These are phyloP conservation scores for Aspergillus ochraceoroseus DNA, from an alignment of 2,329 filamentous ascomycete species.

Conservation along the genomic window DNA sequence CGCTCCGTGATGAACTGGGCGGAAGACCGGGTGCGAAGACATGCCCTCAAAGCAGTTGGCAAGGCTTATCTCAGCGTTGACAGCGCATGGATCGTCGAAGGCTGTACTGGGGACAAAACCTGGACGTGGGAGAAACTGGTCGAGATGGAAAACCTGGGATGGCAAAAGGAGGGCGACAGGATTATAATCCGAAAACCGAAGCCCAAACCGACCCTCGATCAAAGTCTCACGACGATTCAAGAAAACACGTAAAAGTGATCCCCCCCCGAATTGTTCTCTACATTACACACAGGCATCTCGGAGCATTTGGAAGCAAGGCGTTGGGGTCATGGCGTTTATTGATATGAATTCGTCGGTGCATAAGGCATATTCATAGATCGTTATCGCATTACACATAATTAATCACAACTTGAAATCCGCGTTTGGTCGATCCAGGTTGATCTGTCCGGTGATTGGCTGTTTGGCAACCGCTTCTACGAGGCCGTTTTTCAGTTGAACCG, in stretches of 20 bases:
- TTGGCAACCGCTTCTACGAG: slow-evolving; percentile 66
- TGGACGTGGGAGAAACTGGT: slow-evolving; percentile 67
- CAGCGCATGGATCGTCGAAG: slow-evolving; percentile 63
- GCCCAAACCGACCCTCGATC: slow-evolving; percentile 29
- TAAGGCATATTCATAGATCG: slow-evolving; percentile 13
- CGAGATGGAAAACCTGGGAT: slow-evolving; percentile 69
- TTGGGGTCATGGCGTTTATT: slow-evolving; percentile 10
- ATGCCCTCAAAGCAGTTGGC: slow-evolving; percentile 81
- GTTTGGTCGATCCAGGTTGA: slow-evolving; percentile 66
- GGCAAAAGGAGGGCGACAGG: slow-evolving; percentile 68
- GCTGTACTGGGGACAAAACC: slow-evolving; percentile 39
- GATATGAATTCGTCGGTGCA: not conserved
- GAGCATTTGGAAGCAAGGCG: slow-evolving; percentile 22
- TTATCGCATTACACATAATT: not conserved
- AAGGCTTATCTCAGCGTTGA: slow-evolving; percentile 72
- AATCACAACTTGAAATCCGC: slow-evolving; percentile 69
- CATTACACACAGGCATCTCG: slow-evolving; percentile 12
- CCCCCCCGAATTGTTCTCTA: slow-evolving; percentile 5
- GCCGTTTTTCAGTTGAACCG: slow-evolving; percentile 62
- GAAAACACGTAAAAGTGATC: slow-evolving; percentile 13
- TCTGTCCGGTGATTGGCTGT: slow-evolving; percentile 50
- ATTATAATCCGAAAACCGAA: slow-evolving; percentile 67
- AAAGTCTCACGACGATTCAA: slow-evolving; percentile 19
- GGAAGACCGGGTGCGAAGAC: slow-evolving; percentile 65
- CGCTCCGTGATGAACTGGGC: slow-evolving; percentile 76